Evolutionary conservation across 1,284 basidiomycete species (phyloP).

Genomic region (Apiotrichum laibachii): DNA sequence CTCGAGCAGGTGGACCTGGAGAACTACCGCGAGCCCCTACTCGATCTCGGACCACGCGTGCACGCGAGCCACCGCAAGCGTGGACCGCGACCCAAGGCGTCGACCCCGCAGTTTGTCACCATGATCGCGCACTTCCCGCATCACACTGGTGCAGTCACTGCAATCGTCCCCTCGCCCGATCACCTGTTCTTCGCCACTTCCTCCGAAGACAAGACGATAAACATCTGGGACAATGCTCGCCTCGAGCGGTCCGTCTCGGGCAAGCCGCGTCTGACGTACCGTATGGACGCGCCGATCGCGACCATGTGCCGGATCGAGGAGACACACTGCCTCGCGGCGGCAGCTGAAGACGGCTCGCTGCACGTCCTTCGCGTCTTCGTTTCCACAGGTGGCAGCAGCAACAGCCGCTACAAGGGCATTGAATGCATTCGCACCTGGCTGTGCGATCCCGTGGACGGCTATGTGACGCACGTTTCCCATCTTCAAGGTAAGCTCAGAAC

Average conservation of each 20-base stretch:
- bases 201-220: constrained; percentile 79
- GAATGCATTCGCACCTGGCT: constrained; percentile 59
- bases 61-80: constrained; percentile 73
- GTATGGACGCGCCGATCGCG: constrained; percentile 65
- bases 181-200: constrained; percentile 89
- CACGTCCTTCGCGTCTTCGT: constrained; percentile 79
- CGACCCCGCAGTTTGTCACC: constrained; percentile 63
- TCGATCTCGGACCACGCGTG: constrained; percentile 83
- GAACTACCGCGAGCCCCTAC: constrained; percentile 71
- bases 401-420: constrained; percentile 61
- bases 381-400: constrained; percentile 60
- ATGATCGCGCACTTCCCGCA: constrained; percentile 82
- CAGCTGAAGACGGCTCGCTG: constrained; percentile 77
- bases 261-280: constrained; percentile 43
- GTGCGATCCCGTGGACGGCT: constrained; percentile 27
- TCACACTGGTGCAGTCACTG: constrained; percentile 74
- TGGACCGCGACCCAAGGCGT: constrained; percentile 57
- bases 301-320: constrained; percentile 76
- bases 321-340: constrained; percentile 83
- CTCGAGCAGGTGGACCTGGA: constrained; percentile 87
- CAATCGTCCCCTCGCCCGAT: constrained; percentile 84
- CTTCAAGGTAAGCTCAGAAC: constrained; percentile 30
- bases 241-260: constrained; percentile 68
- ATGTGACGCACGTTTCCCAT: constrained; percentile 36
- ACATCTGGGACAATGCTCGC: constrained; percentile 77